Evolutionary conservation across 495 filamentous ascomycete genomes (phyloP).

Genomic region (Oleoguttula mirabilis): DNA sequence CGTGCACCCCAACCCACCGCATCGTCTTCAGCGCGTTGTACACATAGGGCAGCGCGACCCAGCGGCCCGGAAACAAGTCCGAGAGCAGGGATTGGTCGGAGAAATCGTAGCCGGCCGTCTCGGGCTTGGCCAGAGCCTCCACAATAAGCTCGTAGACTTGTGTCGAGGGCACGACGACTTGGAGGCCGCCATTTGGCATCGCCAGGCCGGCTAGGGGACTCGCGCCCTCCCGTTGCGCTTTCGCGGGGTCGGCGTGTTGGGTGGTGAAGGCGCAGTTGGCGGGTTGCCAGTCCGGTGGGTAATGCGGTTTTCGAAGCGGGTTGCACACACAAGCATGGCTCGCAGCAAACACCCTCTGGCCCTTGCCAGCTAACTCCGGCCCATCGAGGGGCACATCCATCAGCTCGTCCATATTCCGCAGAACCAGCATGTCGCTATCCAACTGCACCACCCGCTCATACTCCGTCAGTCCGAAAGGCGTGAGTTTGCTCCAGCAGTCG

Average conservation of each 20-base stretch:
- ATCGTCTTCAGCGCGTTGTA: conserved; percentile 80
- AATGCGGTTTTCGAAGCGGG: conserved; percentile 60
- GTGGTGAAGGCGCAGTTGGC: conserved; percentile 63
- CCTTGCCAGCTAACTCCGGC: conserved; percentile 38
- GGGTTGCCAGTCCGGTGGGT: conserved; percentile 60
- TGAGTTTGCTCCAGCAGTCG: conserved; percentile 78
- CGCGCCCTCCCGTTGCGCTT: conserved; percentile 45
- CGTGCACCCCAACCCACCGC: conserved; percentile 55
- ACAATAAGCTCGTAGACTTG: conserved; percentile 46
- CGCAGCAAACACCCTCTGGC: conserved; percentile 54
- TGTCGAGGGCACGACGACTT: conserved; percentile 54
- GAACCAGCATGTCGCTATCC: conserved; percentile 75
- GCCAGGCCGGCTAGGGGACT: conserved; percentile 43
- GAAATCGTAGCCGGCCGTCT: conserved; percentile 50
- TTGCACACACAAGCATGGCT: conserved; percentile 76
- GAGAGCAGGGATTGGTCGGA: conserved; percentile 63
- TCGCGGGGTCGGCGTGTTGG: conserved; percentile 47
- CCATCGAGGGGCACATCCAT: conserved; percentile 62
- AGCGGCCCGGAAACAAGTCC: conserved; percentile 52
- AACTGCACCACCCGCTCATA: conserved; percentile 65
- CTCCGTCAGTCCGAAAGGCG: conserved; percentile 54
- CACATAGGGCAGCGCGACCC: conserved; percentile 62
- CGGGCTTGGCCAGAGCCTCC: conserved; percentile 33
- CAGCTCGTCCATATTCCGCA: conserved; percentile 73
- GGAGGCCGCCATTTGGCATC: conserved; percentile 62